These are phyloP conservation scores for Catharanthus roseus DNA, from an alignment of 257 asterid species.

Conservation along the genomic window DNA sequence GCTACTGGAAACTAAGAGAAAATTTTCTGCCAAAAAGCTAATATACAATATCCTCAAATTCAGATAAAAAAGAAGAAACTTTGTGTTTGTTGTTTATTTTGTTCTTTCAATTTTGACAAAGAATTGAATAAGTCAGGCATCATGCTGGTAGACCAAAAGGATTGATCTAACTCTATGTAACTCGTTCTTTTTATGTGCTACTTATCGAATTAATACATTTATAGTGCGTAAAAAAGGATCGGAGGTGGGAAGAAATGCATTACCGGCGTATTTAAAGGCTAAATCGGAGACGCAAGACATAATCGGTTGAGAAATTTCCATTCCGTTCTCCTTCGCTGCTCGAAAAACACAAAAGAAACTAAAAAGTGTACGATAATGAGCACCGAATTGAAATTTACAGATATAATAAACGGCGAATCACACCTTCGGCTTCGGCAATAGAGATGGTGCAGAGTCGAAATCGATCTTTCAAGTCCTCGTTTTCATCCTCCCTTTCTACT, in stretches of 20 bases:
- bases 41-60: not conserved
- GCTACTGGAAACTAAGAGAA: not conserved
- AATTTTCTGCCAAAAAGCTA: not conserved
- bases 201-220: not conserved
- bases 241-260: not conserved
- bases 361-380: not conserved
- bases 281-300: constrained; percentile 73
- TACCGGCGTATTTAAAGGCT: constrained; percentile 87
- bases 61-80: not conserved
- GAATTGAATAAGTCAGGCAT: too few species aligned
- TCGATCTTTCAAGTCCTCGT: constrained; percentile 66
- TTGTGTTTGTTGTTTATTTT: not conserved
- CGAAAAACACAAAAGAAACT: not conserved
- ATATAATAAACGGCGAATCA: not conserved
- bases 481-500: constrained; percentile 58
- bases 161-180: not conserved
- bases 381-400: not conserved
- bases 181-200: not conserved
- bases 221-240: not conserved
- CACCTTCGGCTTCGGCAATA: constrained; percentile 84
- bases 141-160: too few species aligned
- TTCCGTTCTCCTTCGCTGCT: constrained; percentile 62
- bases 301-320: constrained; percentile 81
- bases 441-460: constrained; percentile 74
- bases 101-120: not conserved